Percentiles rank a stretch among this genome's conserved stretches.
These are phyloP conservation scores for Prinsepia uniflora DNA, from an alignment of 306 rosid species.

Conservation along the genomic window DNA sequence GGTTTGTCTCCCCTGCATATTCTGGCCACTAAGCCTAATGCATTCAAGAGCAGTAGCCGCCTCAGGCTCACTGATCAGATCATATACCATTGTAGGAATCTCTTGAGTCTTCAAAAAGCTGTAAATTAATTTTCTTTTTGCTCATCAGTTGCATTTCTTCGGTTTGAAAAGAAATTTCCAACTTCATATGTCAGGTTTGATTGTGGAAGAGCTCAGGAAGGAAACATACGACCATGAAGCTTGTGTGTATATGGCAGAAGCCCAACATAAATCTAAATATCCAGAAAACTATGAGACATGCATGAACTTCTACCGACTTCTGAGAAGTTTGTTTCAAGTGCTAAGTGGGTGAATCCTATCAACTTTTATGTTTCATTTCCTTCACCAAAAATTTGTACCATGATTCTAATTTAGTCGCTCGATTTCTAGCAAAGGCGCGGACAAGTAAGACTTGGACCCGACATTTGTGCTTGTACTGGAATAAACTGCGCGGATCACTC, in stretches of 20 bases:
- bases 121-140: not conserved
- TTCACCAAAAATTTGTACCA: not conserved
- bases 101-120: not conserved
- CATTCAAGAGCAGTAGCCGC: conserved; percentile 25
- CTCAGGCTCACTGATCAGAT: conserved; percentile 10
- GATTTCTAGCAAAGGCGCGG: not conserved
- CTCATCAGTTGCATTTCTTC: not conserved
- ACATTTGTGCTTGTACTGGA: not conserved
- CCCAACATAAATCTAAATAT: not conserved
- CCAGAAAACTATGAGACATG: conserved; percentile 26
- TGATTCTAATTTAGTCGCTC: not conserved
- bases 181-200: conserved; percentile 11
- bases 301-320: conserved; percentile 13
- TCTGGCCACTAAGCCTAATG: conserved; percentile 26
- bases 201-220: conserved; percentile 11
- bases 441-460: not conserved
- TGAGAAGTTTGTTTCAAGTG: conserved; percentile 5
- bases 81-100: conserved; percentile 19
- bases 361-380: not conserved
- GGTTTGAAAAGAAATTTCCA: not conserved
- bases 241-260: not conserved
- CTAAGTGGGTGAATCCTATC: not conserved
- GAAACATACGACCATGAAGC: conserved; percentile 2
- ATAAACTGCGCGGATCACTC: not conserved
- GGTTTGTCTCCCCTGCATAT: conserved; percentile 28